Conservation (phyloP, 495 filamentous ascomycete genomes). For the Penicillium soppii region DNA sequence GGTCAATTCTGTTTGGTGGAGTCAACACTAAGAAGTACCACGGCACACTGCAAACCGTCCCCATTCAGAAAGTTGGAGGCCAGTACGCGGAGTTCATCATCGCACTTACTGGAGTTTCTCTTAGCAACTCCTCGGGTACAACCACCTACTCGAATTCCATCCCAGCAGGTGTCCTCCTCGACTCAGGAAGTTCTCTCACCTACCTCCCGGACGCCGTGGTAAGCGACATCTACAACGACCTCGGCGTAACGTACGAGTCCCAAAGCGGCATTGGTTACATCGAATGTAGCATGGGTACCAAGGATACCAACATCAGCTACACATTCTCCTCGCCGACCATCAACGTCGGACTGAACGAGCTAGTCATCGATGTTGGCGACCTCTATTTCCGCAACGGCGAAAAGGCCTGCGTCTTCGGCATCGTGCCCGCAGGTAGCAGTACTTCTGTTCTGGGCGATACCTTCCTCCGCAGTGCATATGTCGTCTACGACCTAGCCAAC, state of each 20-base stretch:
- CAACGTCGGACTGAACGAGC: conserved; percentile 68
- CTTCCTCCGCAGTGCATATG: conserved; percentile 87
- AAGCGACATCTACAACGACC: conserved; percentile 58
- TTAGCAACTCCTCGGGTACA: conserved; percentile 42
- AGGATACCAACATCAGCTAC: conserved; percentile 63
- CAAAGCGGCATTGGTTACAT: conserved; percentile 58
- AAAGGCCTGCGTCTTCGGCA: conserved; percentile 70
- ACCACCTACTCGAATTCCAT: conserved; percentile 55
- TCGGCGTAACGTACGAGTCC: conserved; percentile 62
- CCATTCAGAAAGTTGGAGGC: conserved; percentile 61
- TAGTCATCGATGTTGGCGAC: conserved; percentile 65
- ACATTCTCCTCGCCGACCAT: conserved; percentile 68
- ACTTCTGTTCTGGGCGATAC: conserved; percentile 84
- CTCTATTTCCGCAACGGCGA: conserved; percentile 62
- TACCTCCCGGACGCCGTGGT: conserved; percentile 77
- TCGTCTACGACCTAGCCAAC: conserved; percentile 87
- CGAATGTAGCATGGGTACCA: conserved; percentile 65
- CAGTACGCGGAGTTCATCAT: conserved; percentile 76
- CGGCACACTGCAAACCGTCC: conserved; percentile 71
- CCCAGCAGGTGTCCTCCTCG: conserved; percentile 68
- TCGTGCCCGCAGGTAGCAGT: conserved; percentile 66
- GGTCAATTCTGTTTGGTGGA: conserved; percentile 88
- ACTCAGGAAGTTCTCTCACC: conserved; percentile 87
- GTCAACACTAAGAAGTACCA: conserved; percentile 79
- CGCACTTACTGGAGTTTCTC: conserved; percentile 65